These are phyloP conservation scores for Apiotrichum gamsii DNA, from an alignment of 1,284 basidiomycete species.

Conservation along the genomic window DNA sequence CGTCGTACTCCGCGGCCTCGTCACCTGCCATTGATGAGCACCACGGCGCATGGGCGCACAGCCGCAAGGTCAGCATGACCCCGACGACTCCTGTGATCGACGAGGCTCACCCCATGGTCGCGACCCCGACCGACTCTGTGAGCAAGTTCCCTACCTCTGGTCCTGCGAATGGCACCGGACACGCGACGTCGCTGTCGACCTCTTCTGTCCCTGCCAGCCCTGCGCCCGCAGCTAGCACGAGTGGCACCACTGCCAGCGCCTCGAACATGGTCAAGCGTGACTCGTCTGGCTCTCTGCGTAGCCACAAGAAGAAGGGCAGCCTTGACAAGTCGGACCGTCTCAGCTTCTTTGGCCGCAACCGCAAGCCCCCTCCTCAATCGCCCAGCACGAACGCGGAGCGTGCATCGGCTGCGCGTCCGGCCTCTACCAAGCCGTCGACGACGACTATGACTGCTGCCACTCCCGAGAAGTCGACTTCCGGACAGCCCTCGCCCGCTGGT, in stretches of 20 bases:
- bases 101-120: constrained; percentile 1
- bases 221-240: constrained; percentile 1
- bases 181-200: background rate
- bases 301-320: constrained; percentile 44
- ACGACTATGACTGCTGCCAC: constrained; percentile 16
- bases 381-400: constrained; percentile 14
- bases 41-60: constrained; percentile 17
- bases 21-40: constrained; percentile 16
- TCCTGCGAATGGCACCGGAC: background rate
- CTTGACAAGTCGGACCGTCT: constrained; percentile 46
- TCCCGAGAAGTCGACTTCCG: constrained; percentile 36
- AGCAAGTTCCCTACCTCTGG: too few species aligned
- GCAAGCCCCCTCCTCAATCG: constrained; percentile 66
- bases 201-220: constrained; percentile 8
- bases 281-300: constrained; percentile 36
- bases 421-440: constrained; percentile 4
- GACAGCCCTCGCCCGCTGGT: background rate
- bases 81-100: constrained; percentile 20
- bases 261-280: constrained; percentile 33
- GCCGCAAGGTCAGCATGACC: constrained; percentile 34
- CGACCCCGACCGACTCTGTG: background rate
- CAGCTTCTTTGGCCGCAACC: constrained; percentile 65
- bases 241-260: constrained; percentile 5
- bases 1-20: background rate
- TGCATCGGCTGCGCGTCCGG: constrained; percentile 16